These are phyloP conservation scores for Ciborinia camelliae DNA, from an alignment of 2,329 filamentous ascomycete genomes.

Conservation along the genomic window DNA sequence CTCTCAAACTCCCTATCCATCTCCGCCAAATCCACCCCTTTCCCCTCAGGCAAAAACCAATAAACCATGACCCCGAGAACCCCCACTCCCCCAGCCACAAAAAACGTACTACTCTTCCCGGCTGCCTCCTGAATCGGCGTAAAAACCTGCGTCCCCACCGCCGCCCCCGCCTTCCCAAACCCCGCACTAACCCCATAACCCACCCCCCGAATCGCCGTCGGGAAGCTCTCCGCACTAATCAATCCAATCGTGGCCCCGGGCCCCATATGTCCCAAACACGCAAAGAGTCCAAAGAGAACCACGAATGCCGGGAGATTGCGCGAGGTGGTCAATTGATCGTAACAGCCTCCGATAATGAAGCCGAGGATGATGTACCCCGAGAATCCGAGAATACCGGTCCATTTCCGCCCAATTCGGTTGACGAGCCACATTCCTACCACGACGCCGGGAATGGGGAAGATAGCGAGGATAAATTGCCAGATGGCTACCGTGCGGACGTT, in stretches of 20 bases:
- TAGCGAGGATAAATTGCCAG: conserved; percentile 39
- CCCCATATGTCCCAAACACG: conserved; percentile 39
- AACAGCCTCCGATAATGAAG: neutral
- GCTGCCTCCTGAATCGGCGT: conserved; percentile 35
- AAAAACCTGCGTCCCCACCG: conserved; percentile 39
- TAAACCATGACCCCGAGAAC: conserved; percentile 4
- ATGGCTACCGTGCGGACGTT: conserved; percentile 38
- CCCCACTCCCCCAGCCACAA: conserved; percentile 31
- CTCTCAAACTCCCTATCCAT: conserved; percentile 16
- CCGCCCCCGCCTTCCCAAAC: conserved; percentile 39
- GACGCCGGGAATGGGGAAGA: conserved; percentile 39
- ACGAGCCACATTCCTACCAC: conserved; percentile 38
- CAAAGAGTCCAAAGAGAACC: neutral
- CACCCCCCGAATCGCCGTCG: conserved; percentile 38
- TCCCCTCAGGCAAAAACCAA: conserved; percentile 2
- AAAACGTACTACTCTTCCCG: conserved; percentile 38
- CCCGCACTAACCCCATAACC: conserved; percentile 38
- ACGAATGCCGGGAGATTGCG: conserved; percentile 1
- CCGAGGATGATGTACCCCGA: conserved; percentile 5
- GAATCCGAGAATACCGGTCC: conserved; percentile 1
- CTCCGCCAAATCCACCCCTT: neutral
- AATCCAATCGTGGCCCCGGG: conserved; percentile 39
- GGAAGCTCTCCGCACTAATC: conserved; percentile 37
- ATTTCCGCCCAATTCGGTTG: conserved; percentile 33
- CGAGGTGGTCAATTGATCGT: neutral